Evolutionary conservation across 2,329 filamentous ascomycete species (phyloP), one percentile per base, ranked within the genome.

Genomic region (Aspergillus cejpii): DNA sequence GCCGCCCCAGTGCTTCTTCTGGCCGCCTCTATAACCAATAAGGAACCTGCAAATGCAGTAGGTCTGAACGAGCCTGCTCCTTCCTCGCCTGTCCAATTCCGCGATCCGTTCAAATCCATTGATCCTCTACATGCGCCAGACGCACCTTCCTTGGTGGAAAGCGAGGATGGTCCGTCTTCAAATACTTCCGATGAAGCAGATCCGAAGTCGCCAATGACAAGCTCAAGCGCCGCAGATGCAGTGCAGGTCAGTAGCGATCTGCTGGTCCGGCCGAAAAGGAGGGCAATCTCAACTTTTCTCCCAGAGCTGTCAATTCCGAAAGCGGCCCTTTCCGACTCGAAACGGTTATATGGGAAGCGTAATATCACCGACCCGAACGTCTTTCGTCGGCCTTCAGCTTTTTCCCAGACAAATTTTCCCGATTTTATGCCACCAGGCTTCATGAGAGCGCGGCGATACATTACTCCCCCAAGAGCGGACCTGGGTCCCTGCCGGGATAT

Each of bases 1-100:
- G 61, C 69, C 48, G 61, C 64, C 37, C 75, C 76, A 27, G 75
- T 72, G 34, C 64, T 79, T 33, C 56, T 78, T 31, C 63, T 75
- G 39, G 73, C 74, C 33, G 62, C 66, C 6, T 62, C 63, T 8
- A 53, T 72, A 28, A 58, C 53, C 5, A 52, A 48, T 21, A 55
- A 53, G 33, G 46, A 56, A 28, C 40, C 47, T 24, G 51, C 63
- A 39, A 52, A 59, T 41, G 54, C 49, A n/a, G 29, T 38, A 17
- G 48, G 53, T 41, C 54, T 63, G 48, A 52, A 57, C 37, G 51
- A 59, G 44, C 60, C 48, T 6, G 37, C 40, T n/a, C 47, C 49
- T 34, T 37, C 21, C 6, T 52, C 53, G 19, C 54, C 57, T 20
- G 52, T 64, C 29, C 53, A 56, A 37, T 65, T 66, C 43, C 60